A percentile compares a stretch with the other conserved stretches of the same genome.
These are phyloP conservation scores for Takashimella koratensis DNA, from an alignment of 1,284 basidiomycete genomes.

Conservation along the genomic window DNA sequence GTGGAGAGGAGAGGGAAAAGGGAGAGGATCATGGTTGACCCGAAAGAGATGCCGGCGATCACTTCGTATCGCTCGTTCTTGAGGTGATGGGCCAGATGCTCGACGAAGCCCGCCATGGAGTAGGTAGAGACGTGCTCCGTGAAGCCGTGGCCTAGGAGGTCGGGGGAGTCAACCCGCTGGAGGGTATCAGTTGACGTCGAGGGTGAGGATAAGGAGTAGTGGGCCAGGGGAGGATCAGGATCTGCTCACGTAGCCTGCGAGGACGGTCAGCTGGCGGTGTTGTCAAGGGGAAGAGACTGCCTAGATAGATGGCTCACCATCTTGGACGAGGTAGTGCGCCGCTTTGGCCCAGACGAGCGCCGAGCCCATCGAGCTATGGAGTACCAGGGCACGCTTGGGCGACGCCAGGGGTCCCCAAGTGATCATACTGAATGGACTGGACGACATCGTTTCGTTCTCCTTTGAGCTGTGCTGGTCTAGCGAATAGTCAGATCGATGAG, in stretches of 20 bases:
- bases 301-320: neutral
- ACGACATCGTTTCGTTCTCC: no score
- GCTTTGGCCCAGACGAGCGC: constrained; percentile 11
- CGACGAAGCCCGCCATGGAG: constrained; percentile 4
- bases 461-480: no score
- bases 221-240: no score
- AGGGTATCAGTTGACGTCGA: neutral
- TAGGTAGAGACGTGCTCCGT: constrained; percentile 8
- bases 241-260: no score
- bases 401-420: constrained; percentile 7
- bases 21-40: constrained; percentile 2
- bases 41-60: constrained; percentile 10
- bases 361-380: constrained; percentile 12
- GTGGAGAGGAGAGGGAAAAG: constrained; percentile 6
- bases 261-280: no score
- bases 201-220: neutral
- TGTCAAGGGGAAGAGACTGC: neutral
- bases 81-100: constrained; percentile 7
- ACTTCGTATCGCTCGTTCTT: constrained; percentile 10
- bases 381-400: constrained; percentile 4
- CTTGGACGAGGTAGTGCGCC: constrained; percentile 5
- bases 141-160: constrained; percentile 14
- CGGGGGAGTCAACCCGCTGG: constrained; percentile 13
- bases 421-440: constrained; percentile 7
- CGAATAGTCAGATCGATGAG: no score